A percentile compares a stretch with the other conserved stretches of the same genome.
Conservation (phyloP, 2,329 filamentous ascomycete species). For the Trichoderma afroharzianum region DNA sequence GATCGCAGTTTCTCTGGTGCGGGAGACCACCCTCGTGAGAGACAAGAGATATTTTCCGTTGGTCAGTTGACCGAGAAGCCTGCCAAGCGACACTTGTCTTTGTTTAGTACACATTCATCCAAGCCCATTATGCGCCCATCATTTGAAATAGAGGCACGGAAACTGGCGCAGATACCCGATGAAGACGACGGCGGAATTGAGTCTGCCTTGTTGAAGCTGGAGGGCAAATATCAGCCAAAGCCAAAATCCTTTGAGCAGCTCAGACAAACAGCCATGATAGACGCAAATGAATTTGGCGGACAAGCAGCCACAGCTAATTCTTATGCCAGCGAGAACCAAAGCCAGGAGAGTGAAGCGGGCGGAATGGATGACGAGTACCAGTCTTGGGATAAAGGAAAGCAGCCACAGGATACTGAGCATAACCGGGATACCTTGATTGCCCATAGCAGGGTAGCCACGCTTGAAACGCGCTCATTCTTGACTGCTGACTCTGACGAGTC, state of each 20-base stretch:
- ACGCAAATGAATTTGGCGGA: slow-evolving; percentile 1
- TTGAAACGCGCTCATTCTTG: slow-evolving; percentile 45
- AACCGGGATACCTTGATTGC: not conserved
- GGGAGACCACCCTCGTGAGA: not conserved
- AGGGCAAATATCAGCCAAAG: slow-evolving; percentile 73
- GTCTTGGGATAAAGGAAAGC: not conserved
- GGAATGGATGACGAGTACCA: not conserved
- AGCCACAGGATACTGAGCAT: not conserved
- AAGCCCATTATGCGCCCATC: slow-evolving; percentile 66
- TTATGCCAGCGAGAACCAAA: not conserved
- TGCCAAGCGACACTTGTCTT: slow-evolving; percentile 45
- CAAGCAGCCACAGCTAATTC: not conserved
- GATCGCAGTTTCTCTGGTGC: not conserved
- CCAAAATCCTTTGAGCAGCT: slow-evolving; percentile 31
- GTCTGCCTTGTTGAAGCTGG: slow-evolving; percentile 85
- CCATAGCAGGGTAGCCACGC: slow-evolving; percentile 18
- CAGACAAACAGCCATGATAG: slow-evolving; percentile 3
- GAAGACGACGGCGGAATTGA: slow-evolving; percentile 83
- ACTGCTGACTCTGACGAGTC: slow-evolving; percentile 67
- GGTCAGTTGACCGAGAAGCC: slow-evolving; percentile 54
- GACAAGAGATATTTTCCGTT: slow-evolving; percentile 47
- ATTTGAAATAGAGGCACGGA: slow-evolving; percentile 84
- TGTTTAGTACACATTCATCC: slow-evolving; percentile 60
- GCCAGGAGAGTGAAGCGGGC: not conserved
- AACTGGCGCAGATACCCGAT: slow-evolving; percentile 83